Conservation (phyloP, 306 rosid genomes). For the Vigna reflexopilosa region DNA sequence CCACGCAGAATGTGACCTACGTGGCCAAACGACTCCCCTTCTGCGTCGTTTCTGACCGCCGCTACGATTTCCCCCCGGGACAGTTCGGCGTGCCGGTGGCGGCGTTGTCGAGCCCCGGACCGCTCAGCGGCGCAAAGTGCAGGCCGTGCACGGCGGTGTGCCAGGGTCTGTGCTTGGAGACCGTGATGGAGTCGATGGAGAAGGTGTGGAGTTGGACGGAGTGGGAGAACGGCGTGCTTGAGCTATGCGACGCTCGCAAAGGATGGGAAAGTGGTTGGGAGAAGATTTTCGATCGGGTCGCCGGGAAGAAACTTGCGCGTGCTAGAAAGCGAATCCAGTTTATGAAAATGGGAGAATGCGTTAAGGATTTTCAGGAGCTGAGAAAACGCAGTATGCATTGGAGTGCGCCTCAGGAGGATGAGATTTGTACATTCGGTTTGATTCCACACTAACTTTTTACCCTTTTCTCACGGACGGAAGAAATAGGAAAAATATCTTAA, state of each 20-base stretch:
- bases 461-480: too few relatives aligned
- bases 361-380: conserved; percentile 52
- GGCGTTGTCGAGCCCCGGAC: conserved; percentile 75
- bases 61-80: conserved; percentile 65
- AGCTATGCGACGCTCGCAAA: conserved; percentile 67
- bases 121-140: conserved; percentile 83
- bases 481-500: too few relatives aligned
- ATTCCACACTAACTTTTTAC: background rate
- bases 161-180: conserved; percentile 59
- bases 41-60: conserved; percentile 83
- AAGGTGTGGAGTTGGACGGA: conserved; percentile 87
- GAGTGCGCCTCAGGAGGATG: conserved; percentile 60
- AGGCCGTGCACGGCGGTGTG: conserved; percentile 78
- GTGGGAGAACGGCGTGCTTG: conserved; percentile 63
- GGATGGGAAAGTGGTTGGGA: conserved; percentile 81
- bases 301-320: conserved; percentile 48
- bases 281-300: conserved; percentile 55
- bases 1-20: conserved; percentile 47
- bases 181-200: conserved; percentile 51
- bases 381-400: conserved; percentile 51
- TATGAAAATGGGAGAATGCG: conserved; percentile 51
- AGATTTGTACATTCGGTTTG: conserved; percentile 61
- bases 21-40: conserved; percentile 63
- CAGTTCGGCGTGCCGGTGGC: conserved; percentile 87
- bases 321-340: conserved; percentile 49